Evolutionary conservation across 1,139 yeast genomes (phyloP).

Genomic region (Arxiozyma bovina): DNA sequence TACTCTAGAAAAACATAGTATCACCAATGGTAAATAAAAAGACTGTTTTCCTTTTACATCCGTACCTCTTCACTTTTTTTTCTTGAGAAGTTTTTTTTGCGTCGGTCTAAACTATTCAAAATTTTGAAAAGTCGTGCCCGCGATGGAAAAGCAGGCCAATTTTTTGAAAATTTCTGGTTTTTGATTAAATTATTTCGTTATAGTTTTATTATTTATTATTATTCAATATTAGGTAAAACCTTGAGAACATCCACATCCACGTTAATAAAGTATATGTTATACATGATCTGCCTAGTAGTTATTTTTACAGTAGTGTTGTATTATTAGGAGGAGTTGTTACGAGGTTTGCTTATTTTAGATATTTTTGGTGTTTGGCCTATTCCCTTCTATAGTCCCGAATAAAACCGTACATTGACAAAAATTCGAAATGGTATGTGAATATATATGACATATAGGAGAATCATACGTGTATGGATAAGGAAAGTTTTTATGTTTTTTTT

Average conservation of each 20-base stretch:
- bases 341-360: not conserved
- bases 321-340: not conserved
- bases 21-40: too few relatives aligned
- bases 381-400: not conserved
- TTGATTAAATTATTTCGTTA: not conserved
- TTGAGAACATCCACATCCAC: not conserved
- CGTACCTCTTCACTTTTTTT: not conserved
- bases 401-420: slow-evolving; percentile 1
- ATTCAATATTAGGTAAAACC: not conserved
- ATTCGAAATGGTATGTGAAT: slow-evolving; percentile 11
- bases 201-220: not conserved
- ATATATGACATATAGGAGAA: not conserved
- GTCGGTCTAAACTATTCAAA: not conserved
- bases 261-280: not conserved
- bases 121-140: not conserved
- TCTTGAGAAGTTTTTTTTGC: not conserved
- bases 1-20: too few relatives aligned
- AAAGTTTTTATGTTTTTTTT: not conserved
- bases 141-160: not conserved
- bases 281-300: not conserved
- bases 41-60: not conserved
- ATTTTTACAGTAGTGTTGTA: not conserved
- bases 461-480: not conserved
- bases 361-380: too few relatives aligned
- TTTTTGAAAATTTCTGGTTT: not conserved